These are phyloP conservation scores for Wickerhamiella cacticola DNA, from an alignment of 805 yeast species.

Conservation along the genomic window DNA sequence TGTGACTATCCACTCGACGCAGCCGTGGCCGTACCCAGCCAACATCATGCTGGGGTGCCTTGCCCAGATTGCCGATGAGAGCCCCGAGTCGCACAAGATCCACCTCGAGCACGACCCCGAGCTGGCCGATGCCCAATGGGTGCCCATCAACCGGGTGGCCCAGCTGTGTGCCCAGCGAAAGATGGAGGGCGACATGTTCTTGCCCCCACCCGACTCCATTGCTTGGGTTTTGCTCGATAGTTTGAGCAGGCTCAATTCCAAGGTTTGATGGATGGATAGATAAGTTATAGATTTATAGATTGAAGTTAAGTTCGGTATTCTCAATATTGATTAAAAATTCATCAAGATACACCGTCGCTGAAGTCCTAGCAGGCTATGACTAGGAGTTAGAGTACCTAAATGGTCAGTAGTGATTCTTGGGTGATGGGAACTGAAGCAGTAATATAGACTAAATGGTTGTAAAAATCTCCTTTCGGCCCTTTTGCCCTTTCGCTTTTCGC, in stretches of 20 bases:
- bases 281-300: too few relatives aligned
- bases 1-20: slow-evolving; percentile 57
- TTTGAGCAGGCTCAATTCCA: background rate
- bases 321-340: too few relatives aligned
- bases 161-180: slow-evolving; percentile 25
- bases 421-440: too few relatives aligned
- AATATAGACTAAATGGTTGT: too few relatives aligned
- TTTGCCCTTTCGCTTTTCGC: too few relatives aligned
- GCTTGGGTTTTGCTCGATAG: slow-evolving; percentile 27
- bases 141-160: slow-evolving; percentile 43
- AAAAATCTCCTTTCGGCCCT: too few relatives aligned
- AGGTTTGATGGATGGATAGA: too few relatives aligned
- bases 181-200: slow-evolving; percentile 15
- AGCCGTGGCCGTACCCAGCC: slow-evolving; percentile 98
- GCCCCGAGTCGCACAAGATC: slow-evolving; percentile 31
- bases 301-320: too few relatives aligned
- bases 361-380: too few relatives aligned
- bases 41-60: slow-evolving; percentile 89
- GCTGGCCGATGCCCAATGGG: slow-evolving; percentile 77
- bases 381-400: too few relatives aligned
- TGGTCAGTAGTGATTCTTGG: too few relatives aligned
- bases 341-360: too few relatives aligned
- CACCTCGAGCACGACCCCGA: slow-evolving; percentile 76
- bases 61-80: slow-evolving; percentile 60
- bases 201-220: slow-evolving; percentile 29